Base-by-base conservation (phyloP, 768 basidiomycete species). In the Naganishia vaughanmartiniae region DNA sequence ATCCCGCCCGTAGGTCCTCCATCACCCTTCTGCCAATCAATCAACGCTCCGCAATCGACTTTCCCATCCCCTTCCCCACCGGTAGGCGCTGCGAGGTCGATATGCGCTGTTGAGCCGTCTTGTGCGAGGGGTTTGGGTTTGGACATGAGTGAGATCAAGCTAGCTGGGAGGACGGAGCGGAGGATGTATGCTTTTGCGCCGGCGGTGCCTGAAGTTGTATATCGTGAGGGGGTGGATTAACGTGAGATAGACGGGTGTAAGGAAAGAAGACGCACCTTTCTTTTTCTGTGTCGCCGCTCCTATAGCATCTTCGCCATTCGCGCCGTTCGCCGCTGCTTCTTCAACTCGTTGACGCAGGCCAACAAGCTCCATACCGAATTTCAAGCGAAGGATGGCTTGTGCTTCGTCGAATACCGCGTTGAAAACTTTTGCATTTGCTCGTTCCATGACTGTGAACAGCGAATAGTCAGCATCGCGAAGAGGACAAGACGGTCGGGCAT, bases 331-430 rank as follows among this genome's bases (percentile, higher is more conserved):
- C 34, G 70, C 69, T 36, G 24, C 67, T 65, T 58, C 65, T 17
- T 65, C 63, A 17, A 30, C 60, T 53, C 56, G 72, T 14, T 66
- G 31, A 28, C 87, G 86, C 5, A 96, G 85, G 77, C 92, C 90
- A 31, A 89, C 87, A 10, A 96, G 84, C 74, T 95, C 91, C 87
- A 93, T 87, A 2, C 90, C 92, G 73, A 95, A 89, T 0, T 85
- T 87, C 17, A 84, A 83, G 17, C 82, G 82, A 4, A 96, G 83
- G 9, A 86, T 86, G 6, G 78, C 78, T 70, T 95, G 91, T 1
- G 91, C 92, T 21, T 76, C 77, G 0, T 78, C 78, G 45, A 92
- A 85, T 28, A 94, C 87, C 0, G 77, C 73, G n/a, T 86, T 86
- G 82, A 93, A 94, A 0, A 70, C 63, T 70, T 53, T 85, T 74